Evolutionary conservation across 768 basidiomycete species (phyloP).

Genomic region (Termitomyces sp.): DNA sequence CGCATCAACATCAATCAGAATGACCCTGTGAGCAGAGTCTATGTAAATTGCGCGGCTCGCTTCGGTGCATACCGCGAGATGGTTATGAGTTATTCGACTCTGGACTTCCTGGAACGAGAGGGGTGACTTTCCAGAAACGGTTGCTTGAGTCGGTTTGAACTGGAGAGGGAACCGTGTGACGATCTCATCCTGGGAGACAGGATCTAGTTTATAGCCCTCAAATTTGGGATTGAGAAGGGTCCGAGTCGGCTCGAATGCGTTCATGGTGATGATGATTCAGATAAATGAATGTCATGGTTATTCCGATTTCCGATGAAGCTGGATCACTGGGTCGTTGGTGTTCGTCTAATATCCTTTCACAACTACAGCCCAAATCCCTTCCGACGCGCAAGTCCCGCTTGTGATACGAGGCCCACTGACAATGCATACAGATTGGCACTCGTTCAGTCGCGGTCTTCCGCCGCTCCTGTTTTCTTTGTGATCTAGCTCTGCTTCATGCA

Average conservation of each 20-base stretch:
- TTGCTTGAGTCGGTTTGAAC: slow-evolving; percentile 57
- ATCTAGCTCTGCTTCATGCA: background rate
- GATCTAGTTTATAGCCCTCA: slow-evolving; percentile 77
- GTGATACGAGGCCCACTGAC: background rate
- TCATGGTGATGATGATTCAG: slow-evolving; percentile 18
- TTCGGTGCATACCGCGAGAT: slow-evolving; percentile 53
- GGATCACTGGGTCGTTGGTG: background rate
- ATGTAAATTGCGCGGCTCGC: slow-evolving; percentile 60
- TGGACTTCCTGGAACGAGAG: slow-evolving; percentile 81
- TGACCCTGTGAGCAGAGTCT: slow-evolving; percentile 60
- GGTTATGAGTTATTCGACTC: slow-evolving; percentile 83
- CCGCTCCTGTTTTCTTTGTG: background rate
- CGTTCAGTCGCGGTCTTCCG: background rate
- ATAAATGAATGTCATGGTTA: background rate
- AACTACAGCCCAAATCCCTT: background rate
- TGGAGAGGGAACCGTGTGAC: slow-evolving; percentile 52
- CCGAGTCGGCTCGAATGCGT: slow-evolving; percentile 44
- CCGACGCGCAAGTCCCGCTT: background rate
- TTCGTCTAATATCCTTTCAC: background rate
- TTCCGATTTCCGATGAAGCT: background rate
- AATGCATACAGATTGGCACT: background rate
- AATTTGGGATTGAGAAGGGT: slow-evolving; percentile 77
- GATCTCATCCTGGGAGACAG: slow-evolving; percentile 55
- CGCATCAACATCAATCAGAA: slow-evolving; percentile 54
- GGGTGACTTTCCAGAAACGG: slow-evolving; percentile 56